Conservation (phyloP, 345 rosid genomes). For the Gossypium stocksii region DNA sequence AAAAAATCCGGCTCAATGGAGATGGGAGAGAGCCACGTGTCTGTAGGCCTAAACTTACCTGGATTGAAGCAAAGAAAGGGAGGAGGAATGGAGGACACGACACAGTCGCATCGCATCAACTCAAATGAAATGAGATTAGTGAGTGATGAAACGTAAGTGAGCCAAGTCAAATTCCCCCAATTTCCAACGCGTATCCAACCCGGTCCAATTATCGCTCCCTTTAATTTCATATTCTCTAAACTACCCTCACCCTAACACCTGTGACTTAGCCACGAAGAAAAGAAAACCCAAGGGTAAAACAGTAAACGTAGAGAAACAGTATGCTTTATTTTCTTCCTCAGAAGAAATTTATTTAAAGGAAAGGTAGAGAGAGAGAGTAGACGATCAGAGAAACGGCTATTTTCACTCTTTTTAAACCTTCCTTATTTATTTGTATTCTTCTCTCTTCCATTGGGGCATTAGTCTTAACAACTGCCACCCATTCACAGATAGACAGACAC, state of each 20-base stretch:
- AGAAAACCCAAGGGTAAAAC: not conserved
- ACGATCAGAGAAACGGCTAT: not conserved
- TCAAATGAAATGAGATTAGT: no score
- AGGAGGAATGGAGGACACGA: not conserved
- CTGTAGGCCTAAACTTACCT: not conserved
- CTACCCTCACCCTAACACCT: not conserved
- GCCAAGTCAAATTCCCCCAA: not conserved
- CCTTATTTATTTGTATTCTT: no score
- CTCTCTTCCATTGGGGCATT: not conserved
- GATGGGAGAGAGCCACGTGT: slow-evolving; percentile 2
- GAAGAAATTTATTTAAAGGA: not conserved
- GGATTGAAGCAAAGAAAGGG: not conserved
- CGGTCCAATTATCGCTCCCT: not conserved
- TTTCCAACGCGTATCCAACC: not conserved
- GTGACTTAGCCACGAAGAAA: slow-evolving; percentile 3
- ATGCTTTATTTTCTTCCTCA: no score
- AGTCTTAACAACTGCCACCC: slow-evolving; percentile 2
- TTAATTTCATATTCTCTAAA: not conserved
- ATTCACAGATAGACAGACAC: slow-evolving; percentile 46
- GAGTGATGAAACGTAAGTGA: not conserved
- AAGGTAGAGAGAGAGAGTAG: not conserved
- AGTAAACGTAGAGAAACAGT: not conserved
- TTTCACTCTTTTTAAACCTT: not conserved
- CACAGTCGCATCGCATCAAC: not conserved
- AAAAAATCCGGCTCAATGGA: no score